Percentiles rank a stretch among this genome's conserved stretches.
phyloP scores from a whole-genome alignment of 2,329 filamentous ascomycete species.

The Capronia coronata region DNA sequence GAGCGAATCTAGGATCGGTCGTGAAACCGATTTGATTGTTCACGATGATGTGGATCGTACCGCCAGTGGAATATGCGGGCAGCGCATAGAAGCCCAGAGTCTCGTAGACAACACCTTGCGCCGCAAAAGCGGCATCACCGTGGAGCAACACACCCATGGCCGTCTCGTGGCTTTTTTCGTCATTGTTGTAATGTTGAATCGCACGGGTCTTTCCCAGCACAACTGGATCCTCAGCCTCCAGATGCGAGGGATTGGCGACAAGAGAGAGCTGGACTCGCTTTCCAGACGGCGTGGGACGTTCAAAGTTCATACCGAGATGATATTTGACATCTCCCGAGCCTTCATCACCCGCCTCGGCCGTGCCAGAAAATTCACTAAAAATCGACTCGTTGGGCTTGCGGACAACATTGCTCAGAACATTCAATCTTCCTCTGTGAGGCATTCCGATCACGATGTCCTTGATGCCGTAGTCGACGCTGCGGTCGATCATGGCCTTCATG shows the following conservation, averaged over 20 bases:
- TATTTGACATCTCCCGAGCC: conserved; percentile 99
- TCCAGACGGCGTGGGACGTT: conserved; percentile 93
- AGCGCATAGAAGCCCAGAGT: conserved; percentile 96
- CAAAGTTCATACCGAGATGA: conserved; percentile 99
- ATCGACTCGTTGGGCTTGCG: conserved; percentile 99
- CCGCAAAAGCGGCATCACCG: conserved; percentile 94
- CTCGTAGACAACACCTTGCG: conserved; percentile 95
- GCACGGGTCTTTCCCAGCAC: conserved; percentile 95
- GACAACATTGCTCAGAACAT: conserved; percentile 96
- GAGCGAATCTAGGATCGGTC: conserved; percentile 92
- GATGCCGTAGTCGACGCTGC: conserved; percentile 95
- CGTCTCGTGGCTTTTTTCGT: conserved; percentile 78
- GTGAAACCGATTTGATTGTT: conserved; percentile 99
- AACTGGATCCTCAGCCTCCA: conserved; percentile 96
- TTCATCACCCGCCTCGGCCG: conserved; percentile 80
- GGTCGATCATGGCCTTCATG: conserved; percentile 98
- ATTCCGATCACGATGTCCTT: conserved; percentile 99
- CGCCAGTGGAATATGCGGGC: conserved; percentile 92
- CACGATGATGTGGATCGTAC: conserved; percentile 92
- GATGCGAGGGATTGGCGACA: conserved; percentile 95
- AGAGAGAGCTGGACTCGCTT: conserved; percentile 99
- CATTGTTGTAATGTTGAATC: conserved; percentile 98
- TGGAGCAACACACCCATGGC: conserved; percentile 96
- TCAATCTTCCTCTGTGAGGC: conserved; percentile 97
- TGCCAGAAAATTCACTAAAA: conserved; percentile 95